A percentile compares a stretch with the other conserved stretches of the same genome.
Conservation (phyloP, 768 basidiomycete genomes). For the Suillus placidus region DNA sequence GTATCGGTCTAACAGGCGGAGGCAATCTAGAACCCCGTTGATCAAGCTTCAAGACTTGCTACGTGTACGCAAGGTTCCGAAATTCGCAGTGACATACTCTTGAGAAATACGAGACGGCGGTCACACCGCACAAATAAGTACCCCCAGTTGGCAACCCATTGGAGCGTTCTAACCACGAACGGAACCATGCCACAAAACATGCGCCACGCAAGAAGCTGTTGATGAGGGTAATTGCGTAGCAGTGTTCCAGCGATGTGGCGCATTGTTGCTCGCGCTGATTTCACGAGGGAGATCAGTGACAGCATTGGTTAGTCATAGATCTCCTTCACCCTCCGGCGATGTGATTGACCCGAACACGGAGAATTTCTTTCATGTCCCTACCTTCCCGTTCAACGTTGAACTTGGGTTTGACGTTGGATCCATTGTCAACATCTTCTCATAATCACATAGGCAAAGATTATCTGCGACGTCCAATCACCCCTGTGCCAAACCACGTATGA, state of each 20-base stretch:
- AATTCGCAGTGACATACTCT: not conserved
- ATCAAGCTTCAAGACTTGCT: too few relatives aligned
- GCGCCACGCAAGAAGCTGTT: not conserved
- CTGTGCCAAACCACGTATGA: not conserved
- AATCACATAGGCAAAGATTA: not conserved
- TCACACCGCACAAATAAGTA: conserved; percentile 10
- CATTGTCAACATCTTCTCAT: not conserved
- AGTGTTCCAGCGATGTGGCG: not conserved
- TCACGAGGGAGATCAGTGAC: not conserved
- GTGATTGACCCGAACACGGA: conserved; percentile 34
- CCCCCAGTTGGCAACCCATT: not conserved
- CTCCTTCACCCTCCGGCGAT: conserved; percentile 36
- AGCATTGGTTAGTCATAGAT: conserved; percentile 33
- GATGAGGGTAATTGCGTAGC: not conserved
- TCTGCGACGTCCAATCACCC: not conserved
- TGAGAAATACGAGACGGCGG: conserved; percentile 17
- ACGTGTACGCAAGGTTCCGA: not conserved
- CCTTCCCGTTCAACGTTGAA: not conserved
- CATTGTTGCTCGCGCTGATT: not conserved
- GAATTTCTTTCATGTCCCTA: conserved; percentile 23
- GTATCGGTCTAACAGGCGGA: not conserved
- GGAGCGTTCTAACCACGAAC: not conserved
- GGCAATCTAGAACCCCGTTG: conserved; percentile 1
- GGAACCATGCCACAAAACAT: not conserved
- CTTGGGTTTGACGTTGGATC: not conserved